Evolutionary conservation across 2,329 filamentous ascomycete genomes (phyloP), one percentile per base, ranked within the genome.

Genomic region (Exophiala spinifera): DNA sequence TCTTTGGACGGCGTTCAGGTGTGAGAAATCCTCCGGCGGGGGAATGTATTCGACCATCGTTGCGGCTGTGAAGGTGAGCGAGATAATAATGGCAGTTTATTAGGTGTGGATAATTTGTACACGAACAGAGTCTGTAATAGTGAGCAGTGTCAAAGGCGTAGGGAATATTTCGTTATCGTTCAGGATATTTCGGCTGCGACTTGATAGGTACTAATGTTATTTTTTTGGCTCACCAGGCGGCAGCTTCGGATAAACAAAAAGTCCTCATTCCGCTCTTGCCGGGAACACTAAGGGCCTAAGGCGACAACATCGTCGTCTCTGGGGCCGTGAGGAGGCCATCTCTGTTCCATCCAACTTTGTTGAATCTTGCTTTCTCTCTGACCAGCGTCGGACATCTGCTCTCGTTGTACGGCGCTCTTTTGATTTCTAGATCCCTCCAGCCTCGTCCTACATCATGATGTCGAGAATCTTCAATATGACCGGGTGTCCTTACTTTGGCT

Each of bases 1-100:
- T 36, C 59, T 55, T 37, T 64, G 62, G 37, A 64, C 58, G 5
- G 57, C 49, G 37, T 64, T 64, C n/a, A 64, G 61, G 5, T 46
- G 49, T n/a, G 55, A 56, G 11, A 64, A 47, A 50, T 63, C 57
- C 36, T 52, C 36, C 1, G 61, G 62, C 4, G 61, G 53, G 19
- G 62, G 55, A 2, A 42, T 43, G 39, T 64, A 64, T 55, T 63
- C 19, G 17, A 57, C 55, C 61, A 64, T 63, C 33, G 37, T 53
- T 45, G 33, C 19, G 39, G 31, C 19, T n/a, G 19, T 34, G 39
- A 25, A 43, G 23, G 25, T 31, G 28, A n/a, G 28, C 15, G 20
- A 28, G 11, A 19, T 42, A 19, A 42, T 3, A 42, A 31, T 31
- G 28, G 28, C 28, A 31, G 28, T 7, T 6, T 31, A 31, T 31